Conservation (phyloP, 2,329 filamentous ascomycete species). For the Alternaria panax region DNA sequence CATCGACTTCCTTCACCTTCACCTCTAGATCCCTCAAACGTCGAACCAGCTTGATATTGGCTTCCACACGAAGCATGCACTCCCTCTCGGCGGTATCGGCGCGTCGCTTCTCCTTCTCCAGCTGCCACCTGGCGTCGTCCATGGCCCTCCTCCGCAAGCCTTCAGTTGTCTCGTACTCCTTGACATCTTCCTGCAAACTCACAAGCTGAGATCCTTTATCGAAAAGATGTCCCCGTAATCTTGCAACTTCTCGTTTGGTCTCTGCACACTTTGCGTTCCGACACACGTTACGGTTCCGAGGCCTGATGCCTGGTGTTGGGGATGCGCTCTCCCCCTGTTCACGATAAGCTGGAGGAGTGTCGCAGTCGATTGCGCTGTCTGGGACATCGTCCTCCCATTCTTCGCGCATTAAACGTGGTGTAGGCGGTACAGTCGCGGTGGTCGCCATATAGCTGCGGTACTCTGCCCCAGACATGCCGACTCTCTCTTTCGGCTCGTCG, state of each 20-base stretch:
- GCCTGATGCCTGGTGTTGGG: background rate
- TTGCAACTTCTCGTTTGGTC: constrained; percentile 1
- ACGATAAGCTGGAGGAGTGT: background rate
- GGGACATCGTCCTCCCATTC: background rate
- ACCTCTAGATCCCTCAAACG: background rate
- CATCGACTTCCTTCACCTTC: background rate
- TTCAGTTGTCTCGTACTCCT: constrained; percentile 1
- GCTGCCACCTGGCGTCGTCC: background rate
- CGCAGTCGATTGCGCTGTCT: background rate
- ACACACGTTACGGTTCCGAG: background rate
- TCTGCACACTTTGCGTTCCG: background rate
- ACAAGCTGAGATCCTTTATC: constrained; percentile 4
- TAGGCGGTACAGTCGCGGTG: background rate
- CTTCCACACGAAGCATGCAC: background rate
- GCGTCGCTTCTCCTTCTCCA: background rate
- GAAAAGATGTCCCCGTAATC: background rate
- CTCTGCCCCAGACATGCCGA: background rate
- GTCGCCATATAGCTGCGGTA: background rate
- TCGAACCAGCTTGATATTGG: background rate
- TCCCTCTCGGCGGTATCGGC: constrained; percentile 3
- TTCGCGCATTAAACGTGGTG: background rate
- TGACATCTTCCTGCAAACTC: background rate
- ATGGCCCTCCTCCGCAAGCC: background rate
- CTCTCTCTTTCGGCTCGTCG: background rate
- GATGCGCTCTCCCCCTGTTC: background rate